Evolutionary conservation across 2,329 filamentous ascomycete genomes (phyloP).

Genomic region (Clarireedia sp.): DNA sequence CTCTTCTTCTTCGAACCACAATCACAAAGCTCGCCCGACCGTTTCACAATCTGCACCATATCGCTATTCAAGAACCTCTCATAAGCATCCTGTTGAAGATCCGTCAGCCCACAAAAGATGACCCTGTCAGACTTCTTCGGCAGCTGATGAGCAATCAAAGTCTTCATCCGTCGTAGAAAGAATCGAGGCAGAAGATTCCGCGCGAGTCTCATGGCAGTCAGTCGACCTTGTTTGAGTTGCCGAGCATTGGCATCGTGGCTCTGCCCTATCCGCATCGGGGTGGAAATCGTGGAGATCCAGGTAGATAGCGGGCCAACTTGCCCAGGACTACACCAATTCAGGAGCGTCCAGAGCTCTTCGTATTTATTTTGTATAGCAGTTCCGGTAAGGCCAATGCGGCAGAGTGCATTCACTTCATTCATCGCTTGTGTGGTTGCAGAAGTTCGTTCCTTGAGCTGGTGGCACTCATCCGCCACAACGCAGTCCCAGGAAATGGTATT

Average conservation of each 20-base stretch:
- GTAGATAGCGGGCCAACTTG: conserved; percentile 57
- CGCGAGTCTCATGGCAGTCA: conserved; percentile 76
- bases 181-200: conserved; percentile 81
- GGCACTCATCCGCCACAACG: conserved; percentile 90
- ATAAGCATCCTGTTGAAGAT: conserved; percentile 74
- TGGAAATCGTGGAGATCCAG: conserved; percentile 72
- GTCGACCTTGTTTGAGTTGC: conserved; percentile 72
- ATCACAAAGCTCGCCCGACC: conserved; percentile 58
- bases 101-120: conserved; percentile 87
- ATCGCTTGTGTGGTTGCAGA: conserved; percentile 78
- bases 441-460: conserved; percentile 71
- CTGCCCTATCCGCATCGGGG: conserved; percentile 78
- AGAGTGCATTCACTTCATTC: conserved; percentile 84
- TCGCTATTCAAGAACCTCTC: conserved; percentile 70
- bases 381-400: conserved; percentile 85
- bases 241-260: conserved; percentile 74
- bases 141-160: conserved; percentile 81
- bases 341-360: conserved; percentile 88
- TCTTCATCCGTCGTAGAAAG: conserved; percentile 89
- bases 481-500: conserved; percentile 91
- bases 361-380: conserved; percentile 98
- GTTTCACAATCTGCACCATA: conserved; percentile 60
- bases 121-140: conserved; percentile 92
- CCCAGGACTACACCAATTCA: conserved; percentile 95
- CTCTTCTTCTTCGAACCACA: conserved; percentile 62